Evolutionary conservation across 306 rosid genomes (phyloP).

Genomic region (Inga oerstediana): DNA sequence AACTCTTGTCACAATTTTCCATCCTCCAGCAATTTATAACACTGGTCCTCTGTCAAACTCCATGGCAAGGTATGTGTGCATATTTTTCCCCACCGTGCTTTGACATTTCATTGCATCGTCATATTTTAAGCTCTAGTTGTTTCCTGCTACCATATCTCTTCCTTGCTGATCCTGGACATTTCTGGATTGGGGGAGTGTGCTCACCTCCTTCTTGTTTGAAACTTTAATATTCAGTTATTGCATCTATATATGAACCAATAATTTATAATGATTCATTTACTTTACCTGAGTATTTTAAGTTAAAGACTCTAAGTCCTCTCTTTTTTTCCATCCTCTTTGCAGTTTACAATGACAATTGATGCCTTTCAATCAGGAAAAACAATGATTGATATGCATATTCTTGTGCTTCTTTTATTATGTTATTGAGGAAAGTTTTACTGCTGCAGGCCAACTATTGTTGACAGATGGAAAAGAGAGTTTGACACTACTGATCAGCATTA

Average conservation of each 20-base stretch:
- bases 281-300: background rate
- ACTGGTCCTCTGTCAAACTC: conserved; percentile 20
- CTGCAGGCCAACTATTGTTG: background rate
- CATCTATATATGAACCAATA: background rate
- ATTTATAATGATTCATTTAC: background rate
- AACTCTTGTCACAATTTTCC: conserved; percentile 22
- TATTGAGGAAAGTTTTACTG: background rate
- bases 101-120: background rate
- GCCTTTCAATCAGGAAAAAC: background rate
- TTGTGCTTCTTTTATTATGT: background rate
- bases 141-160: background rate
- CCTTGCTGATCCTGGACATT: background rate
- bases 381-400: background rate
- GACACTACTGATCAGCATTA: conserved; percentile 11
- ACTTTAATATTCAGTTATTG: background rate
- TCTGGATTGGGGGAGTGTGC: background rate
- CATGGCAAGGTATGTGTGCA: background rate
- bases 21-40: conserved; percentile 18
- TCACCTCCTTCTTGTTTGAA: background rate
- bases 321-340: background rate
- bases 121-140: background rate
- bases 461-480: background rate
- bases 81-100: background rate
- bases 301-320: background rate
- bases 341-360: background rate